Evolutionary conservation across 352 stramenopile genomes (phyloP).

Genomic region (Nothophytophthora sp.): DNA sequence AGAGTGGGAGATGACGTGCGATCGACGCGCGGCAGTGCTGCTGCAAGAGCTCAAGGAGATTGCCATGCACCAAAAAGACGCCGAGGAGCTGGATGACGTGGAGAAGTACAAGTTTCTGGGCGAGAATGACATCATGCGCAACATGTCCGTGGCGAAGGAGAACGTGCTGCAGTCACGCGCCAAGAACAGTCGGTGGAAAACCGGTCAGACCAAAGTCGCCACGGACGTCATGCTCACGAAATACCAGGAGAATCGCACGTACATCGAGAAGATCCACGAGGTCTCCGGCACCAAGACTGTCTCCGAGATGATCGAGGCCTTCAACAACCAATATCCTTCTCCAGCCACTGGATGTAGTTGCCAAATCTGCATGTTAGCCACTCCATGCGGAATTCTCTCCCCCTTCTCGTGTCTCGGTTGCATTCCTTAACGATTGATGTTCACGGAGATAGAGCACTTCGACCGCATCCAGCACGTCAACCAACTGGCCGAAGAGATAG

Average conservation of each 20-base stretch:
- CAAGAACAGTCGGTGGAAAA: slow-evolving; percentile 72
- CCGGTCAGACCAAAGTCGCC: slow-evolving; percentile 59
- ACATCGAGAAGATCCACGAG: slow-evolving; percentile 85
- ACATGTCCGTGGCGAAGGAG: slow-evolving; percentile 48
- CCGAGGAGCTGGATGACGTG: slow-evolving; percentile 48
- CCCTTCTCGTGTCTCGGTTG: too few species aligned
- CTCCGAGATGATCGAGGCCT: slow-evolving; percentile 83
- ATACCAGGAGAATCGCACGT: slow-evolving; percentile 80
- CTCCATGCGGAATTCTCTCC: too few species aligned
- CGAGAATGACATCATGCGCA: slow-evolving; percentile 74
- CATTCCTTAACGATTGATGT: slow-evolving; percentile 18
- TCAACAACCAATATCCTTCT: slow-evolving; percentile 79
- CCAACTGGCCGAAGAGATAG: slow-evolving; percentile 80
- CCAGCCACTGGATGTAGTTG: background rate
- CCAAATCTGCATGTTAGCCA: too few species aligned
- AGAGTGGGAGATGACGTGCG: slow-evolving; percentile 62
- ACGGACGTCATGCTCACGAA: slow-evolving; percentile 69
- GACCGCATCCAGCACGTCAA: slow-evolving; percentile 85
- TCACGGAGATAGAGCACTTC: slow-evolving; percentile 75
- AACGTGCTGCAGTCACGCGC: slow-evolving; percentile 49
- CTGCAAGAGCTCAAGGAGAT: slow-evolving; percentile 78
- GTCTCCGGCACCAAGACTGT: slow-evolving; percentile 77
- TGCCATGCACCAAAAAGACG: slow-evolving; percentile 53
- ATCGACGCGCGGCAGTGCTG: slow-evolving; percentile 45
- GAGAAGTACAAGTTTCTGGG: slow-evolving; percentile 72